Evolutionary conservation across 306 rosid species (phyloP).

Genomic region (Chamaecrista fasciculata): DNA sequence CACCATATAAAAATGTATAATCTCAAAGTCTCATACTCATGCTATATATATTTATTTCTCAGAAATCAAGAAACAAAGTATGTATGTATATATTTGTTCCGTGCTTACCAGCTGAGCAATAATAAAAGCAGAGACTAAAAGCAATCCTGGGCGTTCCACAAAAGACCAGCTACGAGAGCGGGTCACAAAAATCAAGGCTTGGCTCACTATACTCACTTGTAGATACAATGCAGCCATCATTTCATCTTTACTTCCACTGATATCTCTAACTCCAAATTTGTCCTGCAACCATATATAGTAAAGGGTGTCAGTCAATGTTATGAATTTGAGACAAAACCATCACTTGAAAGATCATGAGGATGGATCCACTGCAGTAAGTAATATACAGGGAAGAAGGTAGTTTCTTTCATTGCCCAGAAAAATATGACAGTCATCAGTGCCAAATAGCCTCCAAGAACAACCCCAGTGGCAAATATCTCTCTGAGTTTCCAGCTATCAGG

Average conservation of each 20-base stretch:
- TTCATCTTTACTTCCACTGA: constrained; percentile 41
- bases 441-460: constrained; percentile 91
- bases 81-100: too few species aligned
- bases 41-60: neutral
- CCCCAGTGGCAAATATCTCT: constrained; percentile 90
- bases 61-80: neutral
- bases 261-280: constrained; percentile 57
- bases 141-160: constrained; percentile 78
- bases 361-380: too few species aligned
- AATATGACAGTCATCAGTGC: constrained; percentile 91
- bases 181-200: constrained; percentile 91
- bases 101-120: constrained; percentile 83
- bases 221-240: constrained; percentile 84
- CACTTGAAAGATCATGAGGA: neutral
- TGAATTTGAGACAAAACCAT: constrained; percentile 13
- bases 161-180: constrained; percentile 96
- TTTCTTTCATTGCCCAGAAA: constrained; percentile 81
- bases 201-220: constrained; percentile 98
- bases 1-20: too few species aligned
- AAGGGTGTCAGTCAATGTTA: constrained; percentile 5
- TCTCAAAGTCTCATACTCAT: constrained; percentile 3
- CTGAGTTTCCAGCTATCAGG: constrained; percentile 98
- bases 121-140: constrained; percentile 58
- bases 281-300: constrained; percentile 45
- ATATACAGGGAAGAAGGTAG: constrained; percentile 76